Evolutionary conservation across 139 green algal species (phyloP).

Genomic region (Chlorokybus atmophyticus): DNA sequence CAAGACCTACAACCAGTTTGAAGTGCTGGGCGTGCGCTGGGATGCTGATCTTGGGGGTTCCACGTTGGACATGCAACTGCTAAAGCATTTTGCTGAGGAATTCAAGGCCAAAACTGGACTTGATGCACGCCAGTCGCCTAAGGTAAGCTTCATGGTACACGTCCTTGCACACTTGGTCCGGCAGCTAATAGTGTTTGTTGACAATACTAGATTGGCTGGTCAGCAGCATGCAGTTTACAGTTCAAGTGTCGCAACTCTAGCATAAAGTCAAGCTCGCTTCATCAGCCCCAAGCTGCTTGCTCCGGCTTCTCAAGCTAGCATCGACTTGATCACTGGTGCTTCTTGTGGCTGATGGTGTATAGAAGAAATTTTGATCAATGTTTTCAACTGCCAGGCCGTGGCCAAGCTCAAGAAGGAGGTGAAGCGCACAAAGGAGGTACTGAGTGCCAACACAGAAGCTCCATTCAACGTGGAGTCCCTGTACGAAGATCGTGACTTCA

Average conservation of each 20-base stretch:
- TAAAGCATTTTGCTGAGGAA: conserved; percentile 75
- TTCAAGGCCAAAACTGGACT: conserved; percentile 55
- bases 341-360: no score
- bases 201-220: no score
- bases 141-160: no score
- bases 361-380: no score
- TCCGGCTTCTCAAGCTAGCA: no score
- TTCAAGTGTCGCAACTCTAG: no score
- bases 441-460: conserved; percentile 82
- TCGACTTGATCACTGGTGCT: no score
- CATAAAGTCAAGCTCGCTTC: no score
- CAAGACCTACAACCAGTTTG: conserved; percentile 63
- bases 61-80: conserved; percentile 62
- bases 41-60: conserved; percentile 61
- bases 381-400: conserved; percentile 70
- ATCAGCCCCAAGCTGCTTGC: no score
- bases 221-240: no score
- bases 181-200: no score
- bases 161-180: no score
- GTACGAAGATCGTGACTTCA: conserved; percentile 76
- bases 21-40: conserved; percentile 81
- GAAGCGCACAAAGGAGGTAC: conserved; percentile 86
- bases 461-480: conserved; percentile 82
- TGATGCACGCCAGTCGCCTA: not conserved
- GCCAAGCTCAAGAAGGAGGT: conserved; percentile 77